Evolutionary conservation across 371 early-diverging fungal species (phyloP), one percentile per base, ranked within the genome.

Genomic region (Syncephalis plumigaleata): DNA sequence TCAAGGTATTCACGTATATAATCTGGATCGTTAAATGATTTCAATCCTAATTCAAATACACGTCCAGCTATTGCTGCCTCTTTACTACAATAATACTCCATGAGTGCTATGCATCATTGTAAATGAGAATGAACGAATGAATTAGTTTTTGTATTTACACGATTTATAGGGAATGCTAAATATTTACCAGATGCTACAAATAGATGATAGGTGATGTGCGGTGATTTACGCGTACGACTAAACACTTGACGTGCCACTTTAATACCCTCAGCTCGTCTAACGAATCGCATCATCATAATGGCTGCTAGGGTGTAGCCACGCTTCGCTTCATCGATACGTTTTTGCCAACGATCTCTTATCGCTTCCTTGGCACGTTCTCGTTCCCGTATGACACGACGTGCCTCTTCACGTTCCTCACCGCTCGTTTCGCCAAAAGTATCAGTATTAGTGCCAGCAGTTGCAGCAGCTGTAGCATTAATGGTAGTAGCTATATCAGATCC

Each of bases 51-150:
- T 55, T 89, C 87, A 61, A 96, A 91, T n/a, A 96, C 77, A 51
- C 81, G 82, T 42, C 84, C 87, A 0, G 94, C 90, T 48, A 93
- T 73, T 3, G 54, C 64, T 0, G 79, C 62, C 50, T 89, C 86
- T 60, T 90, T 89, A 52, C 77, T 86, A 50, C 80, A 75, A 54
- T 91, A 84, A 57, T 84, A 88, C 65, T 95, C 96, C 85, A 93
- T 84, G 47, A 89, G 54, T 2, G 93, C 96, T 65, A 64, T 15
- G 8, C n/a, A 16, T 48, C 16, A 31, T 20, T 48, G 18, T 26
- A 21, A n/a, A 9, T 36, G 11, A 36, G 18, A 17, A 40, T 22
- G 20, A 5, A 21, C 13, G 27, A 24, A 53, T 50, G 13, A 3
- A 9, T 13, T 1, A 11, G 25, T 24, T 42, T n/a, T n/a, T n/a